Evolutionary conservation across 257 asterid genomes (phyloP).

Genomic region (Solanum pinnatisectum): DNA sequence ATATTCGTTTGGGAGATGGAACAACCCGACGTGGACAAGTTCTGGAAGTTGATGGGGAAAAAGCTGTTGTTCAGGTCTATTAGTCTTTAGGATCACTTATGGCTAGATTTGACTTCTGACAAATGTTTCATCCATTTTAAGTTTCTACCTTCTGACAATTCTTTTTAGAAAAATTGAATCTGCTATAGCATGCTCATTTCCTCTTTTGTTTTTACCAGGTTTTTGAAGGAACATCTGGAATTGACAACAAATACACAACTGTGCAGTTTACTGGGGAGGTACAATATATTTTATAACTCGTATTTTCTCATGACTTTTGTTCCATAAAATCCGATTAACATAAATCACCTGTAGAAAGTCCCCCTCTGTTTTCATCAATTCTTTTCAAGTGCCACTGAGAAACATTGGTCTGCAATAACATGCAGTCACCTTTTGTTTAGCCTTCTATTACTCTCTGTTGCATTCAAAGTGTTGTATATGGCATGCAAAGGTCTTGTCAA

Average conservation of each 20-base stretch:
- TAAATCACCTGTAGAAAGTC: not conserved
- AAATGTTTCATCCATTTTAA: not conserved
- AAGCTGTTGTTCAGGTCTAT: conserved; percentile 95
- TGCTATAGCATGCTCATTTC: not conserved
- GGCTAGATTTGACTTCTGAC: not conserved
- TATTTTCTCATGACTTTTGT: not conserved
- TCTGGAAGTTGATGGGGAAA: conserved; percentile 95
- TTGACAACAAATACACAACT: conserved; percentile 88
- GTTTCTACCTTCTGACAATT: not conserved
- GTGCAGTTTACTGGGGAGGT: conserved; percentile 99
- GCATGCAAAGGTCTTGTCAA: not conserved
- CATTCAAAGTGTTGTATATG: not conserved
- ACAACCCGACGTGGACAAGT: conserved; percentile 96
- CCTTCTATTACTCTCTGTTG: not conserved
- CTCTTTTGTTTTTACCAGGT: conserved; percentile 37
- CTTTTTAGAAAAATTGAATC: not conserved
- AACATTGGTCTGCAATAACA: not conserved
- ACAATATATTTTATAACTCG: not conserved
- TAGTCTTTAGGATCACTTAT: not conserved
- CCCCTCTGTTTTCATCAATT: not conserved
- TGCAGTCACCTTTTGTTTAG: not conserved
- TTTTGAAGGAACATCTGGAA: conserved; percentile 98
- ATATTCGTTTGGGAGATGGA: conserved; percentile 96
- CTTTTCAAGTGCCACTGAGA: not conserved
- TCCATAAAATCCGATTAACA: not conserved